These are phyloP conservation scores for Penicillium malachiteum DNA, from an alignment of 495 filamentous ascomycete genomes.

Conservation along the genomic window DNA sequence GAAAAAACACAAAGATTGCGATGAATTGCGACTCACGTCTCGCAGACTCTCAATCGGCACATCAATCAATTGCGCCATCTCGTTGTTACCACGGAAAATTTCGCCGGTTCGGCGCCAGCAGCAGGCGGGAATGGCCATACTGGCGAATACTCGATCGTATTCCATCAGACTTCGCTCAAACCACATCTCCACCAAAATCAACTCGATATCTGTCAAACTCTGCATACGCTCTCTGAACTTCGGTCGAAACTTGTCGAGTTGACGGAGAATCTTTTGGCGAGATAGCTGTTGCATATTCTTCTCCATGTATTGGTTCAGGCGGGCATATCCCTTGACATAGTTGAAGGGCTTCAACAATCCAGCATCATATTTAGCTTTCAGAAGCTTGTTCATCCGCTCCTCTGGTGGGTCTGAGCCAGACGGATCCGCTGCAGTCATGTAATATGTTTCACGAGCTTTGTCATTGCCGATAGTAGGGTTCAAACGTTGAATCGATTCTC, in stretches of 20 bases:
- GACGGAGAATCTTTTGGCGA: slow-evolving; percentile 83
- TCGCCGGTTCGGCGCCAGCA: slow-evolving; percentile 97
- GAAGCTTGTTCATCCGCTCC: slow-evolving; percentile 90
- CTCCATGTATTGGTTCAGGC: slow-evolving; percentile 87
- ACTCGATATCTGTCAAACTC: slow-evolving; percentile 82
- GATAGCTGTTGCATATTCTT: slow-evolving; percentile 73
- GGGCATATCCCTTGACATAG: slow-evolving; percentile 92
- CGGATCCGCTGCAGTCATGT: slow-evolving; percentile 94
- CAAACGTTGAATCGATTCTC: slow-evolving; percentile 59
- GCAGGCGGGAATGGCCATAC: slow-evolving; percentile 97
- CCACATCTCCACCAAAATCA: slow-evolving; percentile 97
- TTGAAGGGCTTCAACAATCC: slow-evolving; percentile 95
- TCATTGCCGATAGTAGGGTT: slow-evolving; percentile 63
- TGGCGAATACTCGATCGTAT: slow-evolving; percentile 96
- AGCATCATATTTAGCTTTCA: slow-evolving; percentile 93
- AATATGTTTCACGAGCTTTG: slow-evolving; percentile 86
- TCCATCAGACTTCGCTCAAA: slow-evolving; percentile 94
- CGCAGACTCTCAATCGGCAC: slow-evolving; percentile 87
- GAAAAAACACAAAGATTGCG: neutral
- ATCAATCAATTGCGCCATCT: slow-evolving; percentile 96
- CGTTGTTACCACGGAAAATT: slow-evolving; percentile 96
- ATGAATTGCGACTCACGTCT: slow-evolving; percentile 63
- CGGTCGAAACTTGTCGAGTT: slow-evolving; percentile 88
- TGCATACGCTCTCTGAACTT: slow-evolving; percentile 97
- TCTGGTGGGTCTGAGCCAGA: slow-evolving; percentile 88